These are phyloP conservation scores for Fusarium albidum DNA, from an alignment of 2,329 filamentous ascomycete genomes.

Conservation along the genomic window DNA sequence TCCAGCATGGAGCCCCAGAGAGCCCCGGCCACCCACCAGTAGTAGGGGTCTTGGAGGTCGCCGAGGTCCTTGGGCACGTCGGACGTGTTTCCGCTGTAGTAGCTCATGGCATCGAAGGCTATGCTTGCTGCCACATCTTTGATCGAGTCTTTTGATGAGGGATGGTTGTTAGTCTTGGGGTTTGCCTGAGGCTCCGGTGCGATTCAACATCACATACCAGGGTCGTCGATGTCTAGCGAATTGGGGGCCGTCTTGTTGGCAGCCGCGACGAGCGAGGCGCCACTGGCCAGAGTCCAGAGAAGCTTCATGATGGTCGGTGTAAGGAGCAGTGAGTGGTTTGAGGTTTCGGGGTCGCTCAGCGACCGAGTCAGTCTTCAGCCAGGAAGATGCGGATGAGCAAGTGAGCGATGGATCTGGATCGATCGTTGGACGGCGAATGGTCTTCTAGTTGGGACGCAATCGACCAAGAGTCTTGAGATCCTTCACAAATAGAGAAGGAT, in stretches of 20 bases:
- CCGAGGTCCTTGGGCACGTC: conserved; percentile 62
- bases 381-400: conserved; percentile 12
- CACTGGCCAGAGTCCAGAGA: conserved; percentile 21
- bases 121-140: conserved; percentile 67
- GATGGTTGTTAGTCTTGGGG: conserved; percentile 9
- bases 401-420: background rate
- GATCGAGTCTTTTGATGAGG: conserved; percentile 65
- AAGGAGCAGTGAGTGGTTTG: background rate
- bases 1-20: conserved; percentile 74
- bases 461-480: conserved; percentile 4
- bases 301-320: conserved; percentile 26
- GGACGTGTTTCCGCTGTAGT: conserved; percentile 70
- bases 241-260: conserved; percentile 25
- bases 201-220: conserved; percentile 21
- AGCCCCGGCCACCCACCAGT: conserved; percentile 73
- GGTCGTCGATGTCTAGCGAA: conserved; percentile 31
- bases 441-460: too few species aligned
- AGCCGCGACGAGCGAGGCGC: conserved; percentile 26
- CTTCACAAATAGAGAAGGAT: conserved; percentile 4
- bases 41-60: conserved; percentile 72
- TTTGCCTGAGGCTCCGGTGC: too few species aligned
- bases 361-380: conserved; percentile 14
- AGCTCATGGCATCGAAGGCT: conserved; percentile 68
- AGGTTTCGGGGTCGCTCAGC: conserved; percentile 11
- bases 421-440: background rate